Conservation (phyloP, 495 filamentous ascomycete genomes). For the Thozetella sp. region DNA sequence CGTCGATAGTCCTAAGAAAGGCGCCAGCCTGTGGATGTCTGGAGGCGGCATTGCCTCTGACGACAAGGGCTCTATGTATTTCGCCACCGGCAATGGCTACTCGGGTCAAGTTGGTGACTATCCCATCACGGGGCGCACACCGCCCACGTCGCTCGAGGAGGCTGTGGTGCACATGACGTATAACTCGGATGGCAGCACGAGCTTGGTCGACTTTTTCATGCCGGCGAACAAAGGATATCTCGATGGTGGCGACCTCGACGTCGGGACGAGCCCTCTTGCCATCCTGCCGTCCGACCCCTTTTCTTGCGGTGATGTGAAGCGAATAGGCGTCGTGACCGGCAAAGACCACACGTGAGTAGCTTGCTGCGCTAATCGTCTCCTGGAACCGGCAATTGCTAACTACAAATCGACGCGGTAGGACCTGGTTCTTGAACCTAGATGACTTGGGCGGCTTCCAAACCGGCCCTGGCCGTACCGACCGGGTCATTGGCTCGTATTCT, state of each 20-base stretch:
- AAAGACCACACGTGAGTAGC: no score
- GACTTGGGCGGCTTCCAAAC: slow-evolving; percentile 37
- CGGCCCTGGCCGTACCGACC: slow-evolving; percentile 30
- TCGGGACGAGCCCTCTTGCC: slow-evolving; percentile 40
- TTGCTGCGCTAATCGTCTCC: no score
- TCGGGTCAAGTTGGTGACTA: slow-evolving; percentile 36
- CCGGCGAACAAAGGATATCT: slow-evolving; percentile 38
- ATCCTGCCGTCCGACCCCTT: slow-evolving; percentile 37
- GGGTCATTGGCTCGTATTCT: slow-evolving; percentile 28
- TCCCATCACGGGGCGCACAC: slow-evolving; percentile 36
- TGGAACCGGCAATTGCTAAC: no score
- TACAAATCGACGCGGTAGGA: no score
- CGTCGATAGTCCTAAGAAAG: slow-evolving; percentile 20
- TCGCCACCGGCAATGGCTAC: slow-evolving; percentile 44
- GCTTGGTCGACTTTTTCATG: slow-evolving; percentile 42
- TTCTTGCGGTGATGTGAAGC: slow-evolving; percentile 25
- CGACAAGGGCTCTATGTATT: slow-evolving; percentile 37
- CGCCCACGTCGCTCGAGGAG: slow-evolving; percentile 41
- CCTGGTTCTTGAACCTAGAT: slow-evolving; percentile 34
- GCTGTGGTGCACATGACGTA: slow-evolving; percentile 43
- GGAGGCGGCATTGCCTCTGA: slow-evolving; percentile 42
- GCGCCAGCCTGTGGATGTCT: slow-evolving; percentile 42
- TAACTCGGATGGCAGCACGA: slow-evolving; percentile 36
- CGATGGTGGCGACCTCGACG: slow-evolving; percentile 44
- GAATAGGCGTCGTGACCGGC: slow-evolving; percentile 32